These are phyloP conservation scores for Xanthoceras sorbifolium DNA, from an alignment of 345 rosid genomes.

Conservation along the genomic window DNA sequence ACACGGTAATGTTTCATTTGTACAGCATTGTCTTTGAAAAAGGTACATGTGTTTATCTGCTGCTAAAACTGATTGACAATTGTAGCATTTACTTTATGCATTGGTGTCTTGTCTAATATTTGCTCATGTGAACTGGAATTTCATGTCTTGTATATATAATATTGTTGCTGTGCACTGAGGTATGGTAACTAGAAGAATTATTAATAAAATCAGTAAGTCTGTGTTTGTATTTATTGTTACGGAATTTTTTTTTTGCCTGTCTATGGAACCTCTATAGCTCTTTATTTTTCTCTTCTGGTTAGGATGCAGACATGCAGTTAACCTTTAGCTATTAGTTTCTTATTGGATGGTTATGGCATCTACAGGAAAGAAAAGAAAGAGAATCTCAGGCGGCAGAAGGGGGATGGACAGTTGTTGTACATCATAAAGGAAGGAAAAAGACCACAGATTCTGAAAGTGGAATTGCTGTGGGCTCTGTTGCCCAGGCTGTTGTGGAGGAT, in stretches of 20 bases:
- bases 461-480: constrained; percentile 75
- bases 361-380: constrained; percentile 73
- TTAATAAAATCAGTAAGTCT: neutral
- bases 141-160: neutral
- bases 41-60: neutral
- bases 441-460: constrained; percentile 80
- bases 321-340: constrained; percentile 11
- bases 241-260: neutral
- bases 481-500: constrained; percentile 66
- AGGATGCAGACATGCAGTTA: neutral
- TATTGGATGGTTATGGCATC: constrained; percentile 15
- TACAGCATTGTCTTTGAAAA: neutral
- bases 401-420: constrained; percentile 95
- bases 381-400: constrained; percentile 90
- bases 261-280: neutral
- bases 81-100: neutral
- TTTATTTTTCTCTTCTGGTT: constrained; percentile 1
- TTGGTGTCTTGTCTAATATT: neutral
- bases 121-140: neutral
- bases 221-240: neutral
- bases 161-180: constrained; percentile 1
- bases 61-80: neutral
- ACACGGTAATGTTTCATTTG: neutral
- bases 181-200: neutral
- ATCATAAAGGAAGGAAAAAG: constrained; percentile 95